A percentile compares a stretch with the other conserved stretches of the same genome.
phyloP scores from a whole-genome alignment of 495 filamentous ascomycete genomes.

The Copromyces sp. region DNA sequence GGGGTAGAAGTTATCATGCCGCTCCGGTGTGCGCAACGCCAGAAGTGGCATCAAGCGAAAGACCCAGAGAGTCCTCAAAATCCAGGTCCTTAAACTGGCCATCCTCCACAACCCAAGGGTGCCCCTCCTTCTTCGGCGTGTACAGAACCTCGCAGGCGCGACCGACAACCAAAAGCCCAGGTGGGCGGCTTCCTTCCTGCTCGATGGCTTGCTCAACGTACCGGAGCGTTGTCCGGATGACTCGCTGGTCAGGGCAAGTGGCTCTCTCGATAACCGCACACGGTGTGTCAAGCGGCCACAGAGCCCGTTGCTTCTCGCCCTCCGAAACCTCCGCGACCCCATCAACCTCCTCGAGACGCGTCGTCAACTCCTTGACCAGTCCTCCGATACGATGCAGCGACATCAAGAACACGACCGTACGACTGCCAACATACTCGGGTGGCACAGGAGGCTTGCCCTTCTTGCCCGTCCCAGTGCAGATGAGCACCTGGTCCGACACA shows the following conservation, averaged over 20 bases:
- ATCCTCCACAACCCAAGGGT: slow-evolving; percentile 82
- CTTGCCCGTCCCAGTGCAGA: slow-evolving; percentile 90
- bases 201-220: slow-evolving; percentile 76
- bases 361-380: slow-evolving; percentile 56
- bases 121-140: slow-evolving; percentile 31
- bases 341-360: slow-evolving; percentile 12
- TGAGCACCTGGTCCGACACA: slow-evolving; percentile 82
- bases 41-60: neutral
- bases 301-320: slow-evolving; percentile 17
- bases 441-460: slow-evolving; percentile 77
- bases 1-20: neutral
- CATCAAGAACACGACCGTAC: slow-evolving; percentile 95
- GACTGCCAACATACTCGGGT: slow-evolving; percentile 62
- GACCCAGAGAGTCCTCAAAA: slow-evolving; percentile 13
- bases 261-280: slow-evolving; percentile 94
- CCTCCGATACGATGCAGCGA: slow-evolving; percentile 73
- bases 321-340: slow-evolving; percentile 6
- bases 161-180: slow-evolving; percentile 84
- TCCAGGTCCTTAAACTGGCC: slow-evolving; percentile 62
- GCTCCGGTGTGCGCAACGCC: neutral
- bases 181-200: slow-evolving; percentile 79
- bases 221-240: slow-evolving; percentile 76
- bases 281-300: slow-evolving; percentile 52
- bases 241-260: slow-evolving; percentile 85
- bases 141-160: slow-evolving; percentile 70